phyloP scores from a whole-genome alignment of 768 basidiomycete genomes.

The Pleurotus eryngii region DNA sequence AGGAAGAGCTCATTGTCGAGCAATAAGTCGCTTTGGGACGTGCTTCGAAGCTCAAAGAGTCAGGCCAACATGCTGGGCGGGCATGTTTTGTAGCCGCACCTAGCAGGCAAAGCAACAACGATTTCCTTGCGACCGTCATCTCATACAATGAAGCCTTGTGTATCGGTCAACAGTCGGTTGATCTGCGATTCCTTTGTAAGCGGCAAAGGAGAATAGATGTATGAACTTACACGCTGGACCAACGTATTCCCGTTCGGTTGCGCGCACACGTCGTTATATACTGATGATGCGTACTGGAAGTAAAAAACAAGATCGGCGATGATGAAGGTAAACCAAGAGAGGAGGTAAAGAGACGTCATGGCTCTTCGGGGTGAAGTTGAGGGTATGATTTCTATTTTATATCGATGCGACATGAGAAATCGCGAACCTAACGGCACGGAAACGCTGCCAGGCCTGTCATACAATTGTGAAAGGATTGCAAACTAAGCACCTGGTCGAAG shows the following conservation, averaged over 20 bases:
- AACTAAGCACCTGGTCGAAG: too few relatives aligned
- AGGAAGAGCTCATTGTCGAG: constrained; percentile 40
- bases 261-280: constrained; percentile 42
- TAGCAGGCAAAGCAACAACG: constrained; percentile 48
- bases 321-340: too few relatives aligned
- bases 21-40: constrained; percentile 37
- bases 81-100: constrained; percentile 25
- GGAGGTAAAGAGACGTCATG: too few relatives aligned
- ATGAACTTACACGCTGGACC: constrained; percentile 27
- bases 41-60: constrained; percentile 20
- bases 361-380: too few relatives aligned
- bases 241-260: constrained; percentile 47
- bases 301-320: constrained; percentile 40
- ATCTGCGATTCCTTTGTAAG: constrained; percentile 26
- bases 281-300: constrained; percentile 55
- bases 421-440: too few relatives aligned
- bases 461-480: too few relatives aligned
- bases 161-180: constrained; percentile 36
- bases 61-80: too few relatives aligned
- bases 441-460: too few relatives aligned
- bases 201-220: background rate
- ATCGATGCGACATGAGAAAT: too few relatives aligned
- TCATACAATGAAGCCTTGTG: constrained; percentile 49
- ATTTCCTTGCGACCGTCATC: constrained; percentile 44
- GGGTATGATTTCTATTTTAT: too few relatives aligned